Conservation (phyloP, 768 basidiomycete species). For the Suillus sp. region DNA sequence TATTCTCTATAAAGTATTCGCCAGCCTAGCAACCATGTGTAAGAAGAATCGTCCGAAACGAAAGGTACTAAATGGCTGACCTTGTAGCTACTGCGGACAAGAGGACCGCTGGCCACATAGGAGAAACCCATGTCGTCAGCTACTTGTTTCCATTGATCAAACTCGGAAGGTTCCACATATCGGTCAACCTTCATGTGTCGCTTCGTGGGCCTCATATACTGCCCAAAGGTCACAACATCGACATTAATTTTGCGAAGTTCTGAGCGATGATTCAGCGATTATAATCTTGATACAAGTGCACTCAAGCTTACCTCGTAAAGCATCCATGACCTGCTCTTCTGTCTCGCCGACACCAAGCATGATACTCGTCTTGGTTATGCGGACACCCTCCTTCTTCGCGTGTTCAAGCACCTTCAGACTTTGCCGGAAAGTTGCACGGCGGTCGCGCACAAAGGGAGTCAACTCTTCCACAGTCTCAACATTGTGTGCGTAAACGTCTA, state of each 20-base stretch:
- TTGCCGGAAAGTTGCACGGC: slow-evolving; percentile 87
- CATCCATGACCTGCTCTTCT: slow-evolving; percentile 77
- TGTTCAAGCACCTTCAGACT: slow-evolving; percentile 79
- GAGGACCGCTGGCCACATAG: slow-evolving; percentile 95
- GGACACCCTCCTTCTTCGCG: slow-evolving; percentile 82
- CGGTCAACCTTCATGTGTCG: slow-evolving; percentile 98
- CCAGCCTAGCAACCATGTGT: slow-evolving; percentile 65
- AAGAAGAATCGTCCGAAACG: background rate
- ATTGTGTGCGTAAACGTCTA: slow-evolving; percentile 99
- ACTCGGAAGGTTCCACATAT: slow-evolving; percentile 93
- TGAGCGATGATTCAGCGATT: slow-evolving; percentile 32
- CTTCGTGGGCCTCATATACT: slow-evolving; percentile 99
- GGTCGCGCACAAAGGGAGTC: slow-evolving; percentile 94
- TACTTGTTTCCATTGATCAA: slow-evolving; percentile 85
- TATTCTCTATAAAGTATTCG: slow-evolving; percentile 93
- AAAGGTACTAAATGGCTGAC: slow-evolving; percentile 42
- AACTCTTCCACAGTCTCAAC: slow-evolving; percentile 93
- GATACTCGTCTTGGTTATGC: slow-evolving; percentile 95
- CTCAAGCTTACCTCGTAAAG: slow-evolving; percentile 68
- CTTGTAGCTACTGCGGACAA: slow-evolving; percentile 97
- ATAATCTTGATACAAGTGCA: background rate
- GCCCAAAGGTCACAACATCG: slow-evolving; percentile 98
- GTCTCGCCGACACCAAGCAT: slow-evolving; percentile 98
- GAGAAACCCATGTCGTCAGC: slow-evolving; percentile 95
- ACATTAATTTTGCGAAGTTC: slow-evolving; percentile 88